Evolutionary conservation across 2,329 filamentous ascomycete species (phyloP).

Genomic region (Elsinoe arachidis): DNA sequence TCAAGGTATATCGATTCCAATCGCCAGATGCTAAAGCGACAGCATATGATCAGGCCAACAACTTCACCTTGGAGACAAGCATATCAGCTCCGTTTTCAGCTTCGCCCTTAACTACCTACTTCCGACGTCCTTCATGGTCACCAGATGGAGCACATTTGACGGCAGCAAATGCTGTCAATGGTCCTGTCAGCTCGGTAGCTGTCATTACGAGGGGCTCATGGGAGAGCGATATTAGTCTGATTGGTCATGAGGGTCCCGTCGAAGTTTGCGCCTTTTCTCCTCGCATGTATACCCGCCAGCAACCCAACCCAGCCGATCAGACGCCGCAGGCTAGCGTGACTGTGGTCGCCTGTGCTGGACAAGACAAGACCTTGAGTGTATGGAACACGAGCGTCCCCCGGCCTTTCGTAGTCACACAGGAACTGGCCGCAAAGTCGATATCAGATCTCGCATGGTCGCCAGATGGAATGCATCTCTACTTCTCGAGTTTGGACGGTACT

Average conservation of each 20-base stretch:
- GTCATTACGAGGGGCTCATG: slow-evolving; percentile 87
- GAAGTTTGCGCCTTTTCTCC: slow-evolving; percentile 98
- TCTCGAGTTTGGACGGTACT: slow-evolving; percentile 80
- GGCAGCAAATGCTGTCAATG: slow-evolving; percentile 92
- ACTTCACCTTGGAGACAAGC: slow-evolving; percentile 89
- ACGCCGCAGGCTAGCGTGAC: slow-evolving; percentile 54
- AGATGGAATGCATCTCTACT: slow-evolving; percentile 77
- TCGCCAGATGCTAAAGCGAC: slow-evolving; percentile 85
- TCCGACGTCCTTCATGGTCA: slow-evolving; percentile 92
- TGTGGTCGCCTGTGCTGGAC: slow-evolving; percentile 91
- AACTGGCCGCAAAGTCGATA: slow-evolving; percentile 82
- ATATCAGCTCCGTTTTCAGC: slow-evolving; percentile 81
- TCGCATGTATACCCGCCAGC: slow-evolving; percentile 70
- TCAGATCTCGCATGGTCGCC: slow-evolving; percentile 92
- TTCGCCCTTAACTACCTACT: slow-evolving; percentile 93
- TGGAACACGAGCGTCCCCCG: slow-evolving; percentile 96
- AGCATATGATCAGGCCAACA: slow-evolving; percentile 90
- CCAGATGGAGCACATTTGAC: slow-evolving; percentile 96
- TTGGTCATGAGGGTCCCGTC: slow-evolving; percentile 92
- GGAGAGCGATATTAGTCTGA: slow-evolving; percentile 95
- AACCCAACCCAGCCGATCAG: slow-evolving; percentile 45
- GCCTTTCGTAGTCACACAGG: slow-evolving; percentile 82
- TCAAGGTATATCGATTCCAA: slow-evolving; percentile 94
- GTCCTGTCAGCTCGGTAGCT: slow-evolving; percentile 91
- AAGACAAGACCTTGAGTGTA: slow-evolving; percentile 90